Base-by-base conservation (phyloP, 2,329 filamentous ascomycete genomes). In the Rutstroemia sp. region DNA sequence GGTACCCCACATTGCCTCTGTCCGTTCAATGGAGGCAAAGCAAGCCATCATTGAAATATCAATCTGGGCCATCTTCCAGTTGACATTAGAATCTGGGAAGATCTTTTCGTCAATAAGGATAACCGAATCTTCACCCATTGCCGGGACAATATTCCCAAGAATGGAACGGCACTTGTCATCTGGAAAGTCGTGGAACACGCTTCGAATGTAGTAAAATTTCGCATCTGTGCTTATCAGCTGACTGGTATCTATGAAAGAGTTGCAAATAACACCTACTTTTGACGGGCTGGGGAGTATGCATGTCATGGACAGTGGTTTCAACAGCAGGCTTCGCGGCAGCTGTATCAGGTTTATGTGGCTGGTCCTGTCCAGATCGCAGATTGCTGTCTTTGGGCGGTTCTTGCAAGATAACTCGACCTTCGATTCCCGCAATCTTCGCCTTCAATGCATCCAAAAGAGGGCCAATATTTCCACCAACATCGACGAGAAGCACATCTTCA, bases 101-200 rank as follows among this genome's bases (percentile, higher is more conserved):
- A 76, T 70, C 21, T 72, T 67, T 16, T 77, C 75, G 56, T 74
- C 71, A 47, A 77, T 72, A n/a, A 77, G 57, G 21, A 77, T 68
- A 3, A 34, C 23, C 7, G 40, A 53, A 46, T 21, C 16, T 17
- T 23, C 23, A 17, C 23, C 40, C 25, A 53, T 44, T 23, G 40
- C 50, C 2, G n/a, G 14, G 3, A 19, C 39, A 7, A 53, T 39
- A 23, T 46, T 53, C 19, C 25, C 17, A 10, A 60, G 17, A 44
- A 58, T 60, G 16, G 38, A 5, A 10, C 48, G 21, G 4, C 19
- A 23, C 25, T 69, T 61, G 4, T 68, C 61, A 45, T 74, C 70
- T 1, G 67, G 66, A 61, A 64, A 73, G 59, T 75, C 69, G 57
- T 75, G 73, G 12, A 75, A 55, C 8, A 74, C 62, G 16, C 62